Conservation (phyloP, 805 yeast genomes). For the Kazachstania bromeliacearum region DNA sequence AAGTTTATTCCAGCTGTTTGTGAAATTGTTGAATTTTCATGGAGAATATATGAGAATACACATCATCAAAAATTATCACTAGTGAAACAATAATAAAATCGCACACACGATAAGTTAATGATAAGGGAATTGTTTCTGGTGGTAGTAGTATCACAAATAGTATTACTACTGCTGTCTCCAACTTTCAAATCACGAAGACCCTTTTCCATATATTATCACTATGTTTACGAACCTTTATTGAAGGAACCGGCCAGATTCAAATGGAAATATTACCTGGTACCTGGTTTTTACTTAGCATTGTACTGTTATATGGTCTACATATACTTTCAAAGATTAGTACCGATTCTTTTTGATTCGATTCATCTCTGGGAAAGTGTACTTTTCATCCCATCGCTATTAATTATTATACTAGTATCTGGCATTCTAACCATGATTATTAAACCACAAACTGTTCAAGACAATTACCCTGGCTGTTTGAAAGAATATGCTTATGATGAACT, state of each 20-base stretch:
- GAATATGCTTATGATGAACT: constrained; percentile 39
- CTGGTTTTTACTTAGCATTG: constrained; percentile 20
- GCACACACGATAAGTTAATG: no score
- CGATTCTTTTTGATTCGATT: constrained; percentile 8
- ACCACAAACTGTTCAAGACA: constrained; percentile 10
- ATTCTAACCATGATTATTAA: constrained; percentile 14
- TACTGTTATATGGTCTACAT: constrained; percentile 15
- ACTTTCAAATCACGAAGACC: constrained; percentile 12
- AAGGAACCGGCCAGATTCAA: constrained; percentile 15
- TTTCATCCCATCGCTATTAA: constrained; percentile 17
- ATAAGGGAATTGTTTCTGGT: background rate
- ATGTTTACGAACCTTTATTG: constrained; percentile 20
- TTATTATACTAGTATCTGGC: constrained; percentile 14
- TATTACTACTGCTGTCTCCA: constrained; percentile 23
- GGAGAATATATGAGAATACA: no score
- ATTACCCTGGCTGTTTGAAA: constrained; percentile 3
- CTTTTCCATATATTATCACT: constrained; percentile 19
- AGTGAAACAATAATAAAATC: no score
- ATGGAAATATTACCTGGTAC: constrained; percentile 25
- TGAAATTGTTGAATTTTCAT: no score
- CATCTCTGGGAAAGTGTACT: constrained; percentile 13
- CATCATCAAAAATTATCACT: no score
- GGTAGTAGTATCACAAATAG: constrained; percentile 7
- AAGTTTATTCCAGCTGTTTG: no score
- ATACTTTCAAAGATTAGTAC: constrained; percentile 11